Evolutionary conservation across 1,139 yeast genomes (phyloP), one percentile per base, ranked within the genome.

Genomic region (Candida sanyaensis): DNA sequence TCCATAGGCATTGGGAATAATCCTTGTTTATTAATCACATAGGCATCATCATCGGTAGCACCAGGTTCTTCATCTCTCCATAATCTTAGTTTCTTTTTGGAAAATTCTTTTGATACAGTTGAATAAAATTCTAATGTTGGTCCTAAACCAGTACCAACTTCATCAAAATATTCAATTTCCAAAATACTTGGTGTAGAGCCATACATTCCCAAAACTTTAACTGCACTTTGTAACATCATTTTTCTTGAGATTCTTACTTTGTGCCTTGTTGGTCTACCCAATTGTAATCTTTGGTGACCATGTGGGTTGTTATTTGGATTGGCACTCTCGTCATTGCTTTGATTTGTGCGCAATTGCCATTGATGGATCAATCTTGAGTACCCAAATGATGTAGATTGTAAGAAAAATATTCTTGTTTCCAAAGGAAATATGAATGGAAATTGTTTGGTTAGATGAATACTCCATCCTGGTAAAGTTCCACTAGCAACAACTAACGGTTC

Each of bases 111-210:
- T 0, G 97, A 90, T 4, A 89, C 93, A 11, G 78, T 73, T 0
- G 97, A 83, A 62, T 90, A 93, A 61, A 93, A 93, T 64, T 93
- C 99, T 52, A 92, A 73, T 0, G 99, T 93, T 2, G 99, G 99
- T 0, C 99, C 99, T 44, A 91, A 69, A 0, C 99, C 99, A 1
- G 97, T 86, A 10, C 99, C 99, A n/a, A 80, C 97, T 63, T 93
- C 99, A 57, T 87, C 92, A 55, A 80, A 84, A 60, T 88, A 93
- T 62, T 92, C 97, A 50, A 93, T 85, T 58, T 93, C 98, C 41
- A 93, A 70, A 6, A 89, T 75, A 34, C 91, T 88, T 0, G 97
- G 93, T 13, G 86, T 80, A 0, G 90, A 70, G 0, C 96, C 96
- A 63, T 90, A 87, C 47, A 82, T 71, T 37, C 83, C 86, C 68